Evolutionary conservation across 306 rosid species (phyloP).

Genomic region (Rubus idaeus): DNA sequence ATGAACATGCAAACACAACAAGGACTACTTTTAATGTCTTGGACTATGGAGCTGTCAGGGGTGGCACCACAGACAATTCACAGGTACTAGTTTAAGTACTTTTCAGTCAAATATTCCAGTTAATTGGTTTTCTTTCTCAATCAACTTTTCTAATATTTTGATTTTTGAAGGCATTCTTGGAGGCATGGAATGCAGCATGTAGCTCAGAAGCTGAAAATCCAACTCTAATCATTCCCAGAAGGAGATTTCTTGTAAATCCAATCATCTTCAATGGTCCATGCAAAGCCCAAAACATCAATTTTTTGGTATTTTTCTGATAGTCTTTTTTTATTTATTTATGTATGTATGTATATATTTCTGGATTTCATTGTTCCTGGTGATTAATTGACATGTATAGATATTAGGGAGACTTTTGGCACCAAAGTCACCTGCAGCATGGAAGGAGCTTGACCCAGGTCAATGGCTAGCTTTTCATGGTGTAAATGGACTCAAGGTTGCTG

Average conservation of each 20-base stretch:
- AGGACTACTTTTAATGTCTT: constrained; percentile 18
- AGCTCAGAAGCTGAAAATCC: constrained; percentile 22
- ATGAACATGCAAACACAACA: constrained; percentile 2
- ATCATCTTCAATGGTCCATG: constrained; percentile 39
- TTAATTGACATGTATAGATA: constrained; percentile 20
- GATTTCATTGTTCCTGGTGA: not conserved
- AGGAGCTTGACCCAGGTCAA: constrained; percentile 18
- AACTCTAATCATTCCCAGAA: constrained; percentile 26
- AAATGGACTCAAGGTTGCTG: constrained; percentile 28
- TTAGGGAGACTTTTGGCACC: constrained; percentile 37
- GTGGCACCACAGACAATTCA: constrained; percentile 30
- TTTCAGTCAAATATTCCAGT: not conserved
- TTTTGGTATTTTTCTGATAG: constrained; percentile 25
- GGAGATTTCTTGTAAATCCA: constrained; percentile 28
- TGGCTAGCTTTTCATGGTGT: constrained; percentile 40
- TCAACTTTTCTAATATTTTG: not conserved
- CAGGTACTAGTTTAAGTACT: constrained; percentile 6
- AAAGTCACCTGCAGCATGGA: constrained; percentile 38
- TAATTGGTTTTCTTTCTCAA: not conserved
- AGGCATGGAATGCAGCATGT: constrained; percentile 40
- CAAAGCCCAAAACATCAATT: constrained; percentile 27
- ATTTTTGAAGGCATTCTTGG: constrained; percentile 31
- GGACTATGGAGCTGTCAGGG: constrained; percentile 35
- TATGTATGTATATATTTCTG: not conserved
- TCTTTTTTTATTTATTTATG: not conserved